Evolutionary conservation across 208 protist genomes (phyloP), one percentile per base, ranked within the genome.

Genomic region (Zelonia costaricensis): DNA sequence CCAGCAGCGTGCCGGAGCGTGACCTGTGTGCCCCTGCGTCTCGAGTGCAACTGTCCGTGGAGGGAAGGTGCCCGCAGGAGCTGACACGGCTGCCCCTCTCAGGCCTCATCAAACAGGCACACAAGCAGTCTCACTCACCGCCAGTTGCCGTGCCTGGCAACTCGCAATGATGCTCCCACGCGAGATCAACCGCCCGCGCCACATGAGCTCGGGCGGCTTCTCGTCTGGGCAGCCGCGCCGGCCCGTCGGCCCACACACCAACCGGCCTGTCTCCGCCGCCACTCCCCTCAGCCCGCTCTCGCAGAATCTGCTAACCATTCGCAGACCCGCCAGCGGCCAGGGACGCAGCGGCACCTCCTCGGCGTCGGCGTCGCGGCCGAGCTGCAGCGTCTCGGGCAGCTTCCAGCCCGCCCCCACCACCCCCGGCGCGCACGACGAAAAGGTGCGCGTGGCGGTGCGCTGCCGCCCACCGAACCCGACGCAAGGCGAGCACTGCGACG

Each of bases 391-490:
- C 47, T 71, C 66, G n/a, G 62, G 48, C 62, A 64, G 51, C 46
- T 59, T 56, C 16, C 60, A 69, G n/a, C 44, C 59, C 40, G 23
- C 13, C 8, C 54, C 31, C n/a, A 55, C 33, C 47, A 59, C 39
- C 16, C 47, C 31, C 3, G 39, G 59, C 20, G 53, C 52, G 5
- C 66, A 56, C 40, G 75, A 75, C 8, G 84, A 94, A 66, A 60
- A 67, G 13, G 88, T 94, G 45, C 78, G 69, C 7, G 84, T 94
- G 3, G 88, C 82, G 25, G 88, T 94, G 63, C 88, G 88, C 47
- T 85, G 82, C 44, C 82, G 88, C 22, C 84, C 88, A 9, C 80
- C 69, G 8, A 83, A 80, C 48, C 25, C 69, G 36, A 46, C 33
- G 1, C 55, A 83, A n/a, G 46, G 74, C 3, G 76, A 92, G 56